phyloP scores from a whole-genome alignment of 1,284 basidiomycete species.

The Omphalotus olearius region DNA sequence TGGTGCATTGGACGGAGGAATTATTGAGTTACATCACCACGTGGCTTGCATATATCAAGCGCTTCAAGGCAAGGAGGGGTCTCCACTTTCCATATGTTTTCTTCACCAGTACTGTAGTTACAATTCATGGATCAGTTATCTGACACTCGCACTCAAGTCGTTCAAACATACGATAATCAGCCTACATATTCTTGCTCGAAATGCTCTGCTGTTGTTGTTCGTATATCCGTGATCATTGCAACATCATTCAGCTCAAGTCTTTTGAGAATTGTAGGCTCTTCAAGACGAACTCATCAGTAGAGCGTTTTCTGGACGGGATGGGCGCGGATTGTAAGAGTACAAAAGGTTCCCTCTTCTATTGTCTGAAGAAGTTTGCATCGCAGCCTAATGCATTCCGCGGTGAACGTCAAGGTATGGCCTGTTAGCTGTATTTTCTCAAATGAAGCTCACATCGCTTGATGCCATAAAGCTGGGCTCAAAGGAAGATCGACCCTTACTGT shows the following conservation, averaged over 20 bases:
- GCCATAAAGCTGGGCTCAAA: conserved; percentile 47
- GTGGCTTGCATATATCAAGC: conserved; percentile 3
- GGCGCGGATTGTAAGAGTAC: conserved; percentile 70
- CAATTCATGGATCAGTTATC: conserved; percentile 16
- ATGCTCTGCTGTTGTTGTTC: conserved; percentile 63
- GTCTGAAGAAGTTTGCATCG: not conserved
- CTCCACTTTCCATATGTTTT: too few species aligned
- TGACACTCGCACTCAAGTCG: conserved; percentile 48
- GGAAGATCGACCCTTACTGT: conserved; percentile 78
- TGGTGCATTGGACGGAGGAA: conserved; percentile 23
- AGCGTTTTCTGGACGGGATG: conserved; percentile 80
- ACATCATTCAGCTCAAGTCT: not conserved
- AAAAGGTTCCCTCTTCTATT: too few species aligned
- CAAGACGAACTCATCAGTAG: conserved; percentile 87
- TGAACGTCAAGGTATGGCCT: conserved; percentile 51
- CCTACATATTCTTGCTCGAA: conserved; percentile 61
- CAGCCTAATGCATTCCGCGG: conserved; percentile 75
- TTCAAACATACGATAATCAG: conserved; percentile 51
- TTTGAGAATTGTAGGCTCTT: conserved; percentile 44
- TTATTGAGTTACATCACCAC: not conserved
- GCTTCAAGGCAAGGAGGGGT: not conserved
- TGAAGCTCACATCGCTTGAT: too few species aligned
- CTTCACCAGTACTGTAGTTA: not conserved
- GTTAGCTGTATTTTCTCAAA: too few species aligned
- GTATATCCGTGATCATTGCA: conserved; percentile 20